A percentile compares a stretch with the other conserved stretches of the same genome.
These are phyloP conservation scores for Cucumis cinereus DNA, from an alignment of 306 rosid genomes.

Conservation along the genomic window DNA sequence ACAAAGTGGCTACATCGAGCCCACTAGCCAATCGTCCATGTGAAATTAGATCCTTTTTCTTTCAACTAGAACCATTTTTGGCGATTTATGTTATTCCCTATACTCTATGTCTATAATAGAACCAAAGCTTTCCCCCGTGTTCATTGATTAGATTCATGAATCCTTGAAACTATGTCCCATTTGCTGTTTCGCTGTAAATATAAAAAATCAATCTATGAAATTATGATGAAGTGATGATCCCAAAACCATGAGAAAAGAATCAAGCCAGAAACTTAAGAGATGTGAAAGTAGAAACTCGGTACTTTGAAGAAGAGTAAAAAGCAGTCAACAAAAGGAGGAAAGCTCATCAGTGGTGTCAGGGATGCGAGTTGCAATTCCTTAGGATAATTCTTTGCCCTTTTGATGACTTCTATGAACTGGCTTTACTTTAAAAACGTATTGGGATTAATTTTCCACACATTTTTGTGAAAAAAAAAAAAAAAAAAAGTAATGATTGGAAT, in stretches of 20 bases:
- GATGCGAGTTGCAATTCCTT: conserved; percentile 19
- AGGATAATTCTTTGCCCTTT: background rate
- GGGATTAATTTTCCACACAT: background rate
- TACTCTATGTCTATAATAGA: background rate
- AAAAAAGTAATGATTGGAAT: conserved; percentile 2
- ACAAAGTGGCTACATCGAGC: background rate
- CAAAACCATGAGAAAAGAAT: background rate
- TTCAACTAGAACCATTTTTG: background rate
- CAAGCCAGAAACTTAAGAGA: background rate
- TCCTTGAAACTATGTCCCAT: background rate
- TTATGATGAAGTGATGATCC: background rate
- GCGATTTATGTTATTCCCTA: background rate
- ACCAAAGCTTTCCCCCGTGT: background rate
- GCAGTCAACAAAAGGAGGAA: conserved; percentile 69
- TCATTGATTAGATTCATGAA: background rate
- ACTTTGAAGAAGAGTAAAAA: conserved; percentile 20
- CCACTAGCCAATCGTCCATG: conserved; percentile 3
- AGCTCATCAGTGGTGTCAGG: conserved; percentile 30
- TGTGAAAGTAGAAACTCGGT: conserved; percentile 1
- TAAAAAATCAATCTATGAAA: background rate
- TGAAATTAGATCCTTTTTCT: background rate
- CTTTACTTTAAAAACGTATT: background rate
- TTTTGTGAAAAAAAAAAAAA: background rate
- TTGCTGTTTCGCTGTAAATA: background rate
- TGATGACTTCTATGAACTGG: conserved; percentile 9